Conservation (phyloP, 257 asterid species). For the Solanum paucissectum region DNA sequence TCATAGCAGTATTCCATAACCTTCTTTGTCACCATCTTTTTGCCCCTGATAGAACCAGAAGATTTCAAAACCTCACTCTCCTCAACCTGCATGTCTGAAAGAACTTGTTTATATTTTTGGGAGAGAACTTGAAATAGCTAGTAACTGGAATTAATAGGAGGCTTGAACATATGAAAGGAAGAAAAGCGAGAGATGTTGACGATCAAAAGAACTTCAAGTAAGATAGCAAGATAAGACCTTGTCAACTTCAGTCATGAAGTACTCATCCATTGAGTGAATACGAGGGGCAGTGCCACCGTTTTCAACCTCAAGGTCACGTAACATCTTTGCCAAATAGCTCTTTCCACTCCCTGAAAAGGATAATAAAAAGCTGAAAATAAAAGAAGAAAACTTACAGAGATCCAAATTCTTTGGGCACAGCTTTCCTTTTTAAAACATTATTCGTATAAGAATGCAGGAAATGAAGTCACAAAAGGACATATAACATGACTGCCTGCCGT, state of each 20-base stretch:
- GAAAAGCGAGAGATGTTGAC: neutral
- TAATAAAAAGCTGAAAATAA: neutral
- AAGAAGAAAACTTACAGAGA: neutral
- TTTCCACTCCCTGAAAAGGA: constrained; percentile 86
- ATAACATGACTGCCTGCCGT: neutral
- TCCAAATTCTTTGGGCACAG: neutral
- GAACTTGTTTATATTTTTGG: neutral
- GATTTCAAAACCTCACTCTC: constrained; percentile 52
- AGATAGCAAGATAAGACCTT: constrained; percentile 38
- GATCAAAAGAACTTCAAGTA: neutral
- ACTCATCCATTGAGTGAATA: constrained; percentile 93
- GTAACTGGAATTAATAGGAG: neutral
- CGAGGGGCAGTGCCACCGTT: constrained; percentile 89
- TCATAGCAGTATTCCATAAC: constrained; percentile 90
- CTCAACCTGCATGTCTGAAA: constrained; percentile 39
- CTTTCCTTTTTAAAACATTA: neutral
- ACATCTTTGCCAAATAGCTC: constrained; percentile 84
- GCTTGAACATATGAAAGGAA: neutral
- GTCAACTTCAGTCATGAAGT: constrained; percentile 98
- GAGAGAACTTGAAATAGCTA: neutral
- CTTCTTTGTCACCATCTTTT: constrained; percentile 44
- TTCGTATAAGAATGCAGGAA: neutral
- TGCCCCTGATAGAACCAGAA: constrained; percentile 58
- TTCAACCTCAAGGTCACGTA: constrained; percentile 94
- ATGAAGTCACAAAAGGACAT: neutral